Percentiles rank a stretch among this genome's conserved stretches.
Conservation (phyloP, 768 basidiomycete species). For the Boletus bicolor region DNA sequence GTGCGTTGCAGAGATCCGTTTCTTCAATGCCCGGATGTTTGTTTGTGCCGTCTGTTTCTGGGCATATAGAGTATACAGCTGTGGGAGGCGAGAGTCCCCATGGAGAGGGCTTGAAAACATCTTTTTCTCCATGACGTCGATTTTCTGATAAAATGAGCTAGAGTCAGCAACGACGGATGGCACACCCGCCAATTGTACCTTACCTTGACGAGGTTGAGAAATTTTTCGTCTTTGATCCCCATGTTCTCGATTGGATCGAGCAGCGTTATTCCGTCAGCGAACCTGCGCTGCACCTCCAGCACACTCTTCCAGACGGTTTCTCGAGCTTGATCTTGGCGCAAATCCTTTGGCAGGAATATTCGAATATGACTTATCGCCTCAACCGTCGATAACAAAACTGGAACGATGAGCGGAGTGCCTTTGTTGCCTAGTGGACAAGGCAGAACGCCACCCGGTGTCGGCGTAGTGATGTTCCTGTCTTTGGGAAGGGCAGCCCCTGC, state of each 20-base stretch:
- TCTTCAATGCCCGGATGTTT: conserved; percentile 74
- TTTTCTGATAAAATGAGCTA: conserved; percentile 59
- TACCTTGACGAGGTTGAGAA: conserved; percentile 82
- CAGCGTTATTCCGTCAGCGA: conserved; percentile 81
- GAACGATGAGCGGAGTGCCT: conserved; percentile 82
- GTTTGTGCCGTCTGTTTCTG: conserved; percentile 70
- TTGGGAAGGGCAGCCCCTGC: conserved; percentile 58
- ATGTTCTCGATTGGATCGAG: conserved; percentile 93
- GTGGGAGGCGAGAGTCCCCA: conserved; percentile 71
- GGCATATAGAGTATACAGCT: conserved; percentile 76
- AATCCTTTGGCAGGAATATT: conserved; percentile 85
- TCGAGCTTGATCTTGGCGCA: conserved; percentile 69
- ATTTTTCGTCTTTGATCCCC: conserved; percentile 94
- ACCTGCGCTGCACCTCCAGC: conserved; percentile 84
- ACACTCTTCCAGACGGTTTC: conserved; percentile 90
- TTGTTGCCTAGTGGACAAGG: conserved; percentile 74
- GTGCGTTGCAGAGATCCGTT: conserved; percentile 83
- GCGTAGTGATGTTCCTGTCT: conserved; percentile 48
- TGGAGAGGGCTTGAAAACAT: conserved; percentile 79
- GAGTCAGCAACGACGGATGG: neutral
- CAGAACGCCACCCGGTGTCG: conserved; percentile 66
- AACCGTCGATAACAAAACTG: conserved; percentile 82
- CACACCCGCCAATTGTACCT: conserved; percentile 3
- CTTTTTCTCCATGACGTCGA: conserved; percentile 82
- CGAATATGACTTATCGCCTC: conserved; percentile 85